Percentiles rank a stretch among this genome's conserved stretches.
Conservation (phyloP, 208 protist genomes). For the Porcisia hertigi region DNA sequence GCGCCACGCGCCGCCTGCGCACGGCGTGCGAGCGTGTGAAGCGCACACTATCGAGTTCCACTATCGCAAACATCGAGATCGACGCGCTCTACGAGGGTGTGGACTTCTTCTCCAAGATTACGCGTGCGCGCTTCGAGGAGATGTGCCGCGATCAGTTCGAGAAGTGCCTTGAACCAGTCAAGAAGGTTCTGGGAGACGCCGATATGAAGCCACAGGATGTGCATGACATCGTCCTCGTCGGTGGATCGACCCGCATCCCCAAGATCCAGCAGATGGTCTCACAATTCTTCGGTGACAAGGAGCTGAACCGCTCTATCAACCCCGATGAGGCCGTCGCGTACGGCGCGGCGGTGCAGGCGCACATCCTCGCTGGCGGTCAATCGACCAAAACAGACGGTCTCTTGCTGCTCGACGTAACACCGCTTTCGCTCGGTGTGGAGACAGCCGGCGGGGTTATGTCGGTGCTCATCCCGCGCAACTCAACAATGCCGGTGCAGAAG, state of each 20-base stretch:
- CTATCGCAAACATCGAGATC: conserved; percentile 96
- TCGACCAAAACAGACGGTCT: conserved; percentile 76
- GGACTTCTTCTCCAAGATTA: conserved; percentile 98
- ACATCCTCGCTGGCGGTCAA: conserved; percentile 88
- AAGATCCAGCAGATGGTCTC: conserved; percentile 97
- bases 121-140: conserved; percentile 99
- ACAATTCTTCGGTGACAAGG: conserved; percentile 94
- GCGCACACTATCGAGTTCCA: conserved; percentile 95
- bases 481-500: conserved; percentile 83
- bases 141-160: conserved; percentile 92
- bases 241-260: conserved; percentile 97
- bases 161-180: conserved; percentile 80
- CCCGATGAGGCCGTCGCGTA: conserved; percentile 94
- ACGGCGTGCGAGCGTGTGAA: conserved; percentile 96
- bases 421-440: conserved; percentile 95
- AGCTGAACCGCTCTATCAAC: conserved; percentile 94
- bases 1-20: conserved; percentile 80
- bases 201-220: conserved; percentile 87
- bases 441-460: conserved; percentile 96
- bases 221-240: conserved; percentile 95
- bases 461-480: conserved; percentile 87
- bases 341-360: conserved; percentile 97
- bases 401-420: conserved; percentile 87
- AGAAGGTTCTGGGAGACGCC: conserved; percentile 88
- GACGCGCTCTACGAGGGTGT: conserved; percentile 97